Evolutionary conservation across 2,329 filamentous ascomycete genomes (phyloP).

Genomic region (Didymella sp.): DNA sequence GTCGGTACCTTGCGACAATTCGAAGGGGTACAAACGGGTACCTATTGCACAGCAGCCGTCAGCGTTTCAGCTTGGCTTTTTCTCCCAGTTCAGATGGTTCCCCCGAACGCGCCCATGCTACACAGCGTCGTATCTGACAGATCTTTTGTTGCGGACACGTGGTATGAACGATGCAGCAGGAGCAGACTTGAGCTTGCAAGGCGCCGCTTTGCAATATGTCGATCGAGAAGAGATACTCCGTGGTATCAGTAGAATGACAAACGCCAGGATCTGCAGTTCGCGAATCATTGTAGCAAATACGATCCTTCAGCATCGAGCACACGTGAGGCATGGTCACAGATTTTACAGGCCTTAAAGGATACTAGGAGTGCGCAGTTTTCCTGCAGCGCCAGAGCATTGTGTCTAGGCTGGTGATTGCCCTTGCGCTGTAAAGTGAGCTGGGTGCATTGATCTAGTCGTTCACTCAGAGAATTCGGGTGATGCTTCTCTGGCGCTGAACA

Average conservation of each 20-base stretch:
- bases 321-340: too few species aligned
- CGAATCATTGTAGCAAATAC: background rate
- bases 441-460: too few species aligned
- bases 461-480: too few species aligned
- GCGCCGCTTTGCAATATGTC: background rate
- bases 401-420: too few species aligned
- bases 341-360: too few species aligned
- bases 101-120: background rate
- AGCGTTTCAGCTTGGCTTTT: conserved; percentile 3
- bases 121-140: background rate
- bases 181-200: background rate
- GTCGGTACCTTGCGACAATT: conserved; percentile 7
- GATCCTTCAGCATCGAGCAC: too few species aligned
- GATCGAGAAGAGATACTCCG: too few species aligned
- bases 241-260: background rate
- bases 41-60: conserved; percentile 10
- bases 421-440: too few species aligned
- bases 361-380: too few species aligned
- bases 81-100: background rate
- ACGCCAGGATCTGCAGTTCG: background rate
- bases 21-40: conserved; percentile 1
- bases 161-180: background rate
- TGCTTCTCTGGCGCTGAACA: too few species aligned
- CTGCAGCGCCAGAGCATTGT: too few species aligned
- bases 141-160: background rate